Evolutionary conservation across 2,329 filamentous ascomycete genomes (phyloP).

Genomic region (Teratosphaeria viscida): DNA sequence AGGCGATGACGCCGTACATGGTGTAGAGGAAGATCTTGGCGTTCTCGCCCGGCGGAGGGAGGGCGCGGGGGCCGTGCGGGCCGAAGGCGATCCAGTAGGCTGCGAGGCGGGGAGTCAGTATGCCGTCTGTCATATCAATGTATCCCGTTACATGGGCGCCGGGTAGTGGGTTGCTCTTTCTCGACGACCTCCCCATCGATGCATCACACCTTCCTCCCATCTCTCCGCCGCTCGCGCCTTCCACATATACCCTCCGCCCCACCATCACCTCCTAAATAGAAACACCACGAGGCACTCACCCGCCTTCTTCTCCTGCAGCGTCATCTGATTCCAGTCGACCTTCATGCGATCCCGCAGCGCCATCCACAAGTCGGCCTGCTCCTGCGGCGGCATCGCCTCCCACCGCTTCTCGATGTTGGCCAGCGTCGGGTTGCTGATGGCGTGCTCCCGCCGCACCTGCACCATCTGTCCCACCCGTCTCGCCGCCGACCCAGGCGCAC

Average conservation of each 20-base stretch:
- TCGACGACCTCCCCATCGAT: neutral
- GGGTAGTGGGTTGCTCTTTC: neutral
- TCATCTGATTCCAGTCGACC: constrained; percentile 91
- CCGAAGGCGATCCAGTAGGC: constrained; percentile 99
- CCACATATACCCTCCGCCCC: neutral
- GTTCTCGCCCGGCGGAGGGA: constrained; percentile 72
- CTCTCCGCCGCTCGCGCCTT: neutral
- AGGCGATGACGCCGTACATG: constrained; percentile 53
- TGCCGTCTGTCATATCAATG: neutral
- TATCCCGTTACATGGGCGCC: too few species aligned
- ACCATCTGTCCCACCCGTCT: constrained; percentile 19
- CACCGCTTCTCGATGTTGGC: constrained; percentile 99
- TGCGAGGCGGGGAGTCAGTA: constrained; percentile 32
- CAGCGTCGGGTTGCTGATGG: constrained; percentile 94
- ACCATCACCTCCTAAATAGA: neutral
- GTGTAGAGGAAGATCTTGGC: constrained; percentile 69
- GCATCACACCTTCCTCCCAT: neutral
- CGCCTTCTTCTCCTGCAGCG: constrained; percentile 95
- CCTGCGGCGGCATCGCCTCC: constrained; percentile 94
- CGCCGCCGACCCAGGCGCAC: neutral
- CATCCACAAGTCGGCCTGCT: constrained; percentile 99
- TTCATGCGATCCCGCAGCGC: constrained; percentile 96
- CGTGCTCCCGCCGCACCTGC: constrained; percentile 61
- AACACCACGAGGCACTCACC: constrained; percentile 35
- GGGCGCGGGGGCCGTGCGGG: constrained; percentile 83